These are phyloP conservation scores for Pisolithus microcarpus DNA, from an alignment of 768 basidiomycete species.

Conservation along the genomic window DNA sequence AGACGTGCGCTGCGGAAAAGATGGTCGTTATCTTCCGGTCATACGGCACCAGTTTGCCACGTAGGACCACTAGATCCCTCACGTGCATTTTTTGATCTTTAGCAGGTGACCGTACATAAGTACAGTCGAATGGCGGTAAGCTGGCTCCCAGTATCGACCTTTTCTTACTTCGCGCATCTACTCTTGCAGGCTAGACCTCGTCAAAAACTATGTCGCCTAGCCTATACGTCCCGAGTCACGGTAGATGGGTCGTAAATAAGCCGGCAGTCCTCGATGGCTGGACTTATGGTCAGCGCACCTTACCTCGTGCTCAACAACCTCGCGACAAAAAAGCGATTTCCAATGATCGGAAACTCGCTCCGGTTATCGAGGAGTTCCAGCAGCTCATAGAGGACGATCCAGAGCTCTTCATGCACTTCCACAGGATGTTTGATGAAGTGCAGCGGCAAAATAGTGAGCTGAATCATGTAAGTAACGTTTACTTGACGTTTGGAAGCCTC, in stretches of 20 bases:
- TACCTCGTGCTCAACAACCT: neutral
- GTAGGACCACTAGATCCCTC: no score
- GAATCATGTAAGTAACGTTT: neutral
- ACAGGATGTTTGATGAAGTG: conserved; percentile 27
- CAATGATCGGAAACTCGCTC: neutral
- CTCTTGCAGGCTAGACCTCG: no score
- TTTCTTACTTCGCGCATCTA: no score
- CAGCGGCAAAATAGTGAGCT: neutral
- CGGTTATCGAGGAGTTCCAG: conserved; percentile 22
- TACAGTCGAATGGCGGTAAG: no score
- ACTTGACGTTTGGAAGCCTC: neutral
- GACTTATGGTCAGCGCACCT: neutral
- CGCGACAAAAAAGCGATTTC: neutral
- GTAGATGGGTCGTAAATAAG: neutral
- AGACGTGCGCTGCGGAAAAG: no score
- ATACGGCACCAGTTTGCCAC: no score
- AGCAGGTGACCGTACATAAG: no score
- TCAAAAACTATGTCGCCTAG: neutral
- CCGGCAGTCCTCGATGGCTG: neutral
- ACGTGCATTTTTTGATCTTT: no score
- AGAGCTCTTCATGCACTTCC: conserved; percentile 26
- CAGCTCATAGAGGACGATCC: conserved; percentile 18
- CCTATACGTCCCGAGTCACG: neutral
- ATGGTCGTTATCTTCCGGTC: no score
- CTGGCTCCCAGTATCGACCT: no score